Conservation (phyloP, 2,329 filamentous ascomycete species). For the Nemania sp. region DNA sequence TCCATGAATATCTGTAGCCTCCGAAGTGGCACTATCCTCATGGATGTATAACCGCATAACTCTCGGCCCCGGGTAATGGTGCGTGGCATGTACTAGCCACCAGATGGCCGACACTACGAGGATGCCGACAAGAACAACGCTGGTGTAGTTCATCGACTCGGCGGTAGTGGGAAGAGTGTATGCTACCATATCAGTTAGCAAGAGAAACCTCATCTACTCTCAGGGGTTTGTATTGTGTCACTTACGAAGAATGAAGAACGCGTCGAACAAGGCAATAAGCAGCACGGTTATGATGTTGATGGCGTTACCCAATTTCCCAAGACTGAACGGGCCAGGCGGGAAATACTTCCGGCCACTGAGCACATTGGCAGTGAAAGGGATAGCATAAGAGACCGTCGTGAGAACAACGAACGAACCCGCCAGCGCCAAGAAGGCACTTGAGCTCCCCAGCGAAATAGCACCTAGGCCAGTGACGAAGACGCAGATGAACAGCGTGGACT, state of each 20-base stretch:
- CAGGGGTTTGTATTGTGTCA: constrained; percentile 22
- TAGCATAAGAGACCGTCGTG: constrained; percentile 66
- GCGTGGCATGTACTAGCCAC: constrained; percentile 60
- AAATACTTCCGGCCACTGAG: constrained; percentile 64
- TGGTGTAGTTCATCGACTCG: constrained; percentile 65
- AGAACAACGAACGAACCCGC: constrained; percentile 70
- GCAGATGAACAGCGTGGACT: constrained; percentile 67
- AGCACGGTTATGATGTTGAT: constrained; percentile 64
- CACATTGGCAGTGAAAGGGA: constrained; percentile 63
- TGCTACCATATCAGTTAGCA: constrained; percentile 47
- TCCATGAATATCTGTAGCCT: constrained; percentile 30
- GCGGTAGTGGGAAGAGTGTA: constrained; percentile 56
- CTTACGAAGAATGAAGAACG: constrained; percentile 72
- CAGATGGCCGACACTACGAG: constrained; percentile 60
- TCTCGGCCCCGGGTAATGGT: constrained; percentile 64
- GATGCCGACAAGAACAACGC: constrained; percentile 64
- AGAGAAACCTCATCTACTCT: constrained; percentile 1
- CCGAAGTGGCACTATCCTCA: constrained; percentile 42
- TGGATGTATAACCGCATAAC: constrained; percentile 60
- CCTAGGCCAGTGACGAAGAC: constrained; percentile 65
- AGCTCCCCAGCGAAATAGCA: constrained; percentile 67
- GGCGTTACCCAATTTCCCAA: constrained; percentile 62
- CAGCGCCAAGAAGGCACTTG: constrained; percentile 67
- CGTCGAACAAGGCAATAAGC: constrained; percentile 66
- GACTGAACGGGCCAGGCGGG: constrained; percentile 64